A percentile compares a stretch with the other conserved stretches of the same genome.
Conservation (phyloP, 331 rosid genomes). For the Malus hybrid region DNA sequence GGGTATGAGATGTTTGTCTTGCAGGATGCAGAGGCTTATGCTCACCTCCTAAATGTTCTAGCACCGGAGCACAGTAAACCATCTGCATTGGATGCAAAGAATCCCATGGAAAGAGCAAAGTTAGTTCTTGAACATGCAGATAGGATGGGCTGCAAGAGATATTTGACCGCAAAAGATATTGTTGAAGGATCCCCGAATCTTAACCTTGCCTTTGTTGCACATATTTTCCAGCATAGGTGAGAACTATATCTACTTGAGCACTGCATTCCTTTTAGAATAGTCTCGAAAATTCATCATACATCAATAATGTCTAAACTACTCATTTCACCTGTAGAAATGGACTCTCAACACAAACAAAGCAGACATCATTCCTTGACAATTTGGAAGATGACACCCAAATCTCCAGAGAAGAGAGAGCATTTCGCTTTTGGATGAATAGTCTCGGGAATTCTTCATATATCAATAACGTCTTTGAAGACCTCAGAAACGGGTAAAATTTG, state of each 20-base stretch:
- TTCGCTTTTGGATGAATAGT: conserved; percentile 95
- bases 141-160: conserved; percentile 95
- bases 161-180: conserved; percentile 85
- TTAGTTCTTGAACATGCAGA: conserved; percentile 92
- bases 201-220: conserved; percentile 96
- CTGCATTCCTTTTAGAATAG: conserved; percentile 32
- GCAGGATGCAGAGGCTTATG: conserved; percentile 98
- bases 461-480: conserved; percentile 94
- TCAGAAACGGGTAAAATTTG: conserved; percentile 62
- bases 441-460: conserved; percentile 71
- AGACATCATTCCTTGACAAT: conserved; percentile 68
- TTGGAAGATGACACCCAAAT: conserved; percentile 72
- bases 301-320: conserved; percentile 57
- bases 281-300: conserved; percentile 66
- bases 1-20: conserved; percentile 3
- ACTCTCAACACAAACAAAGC: conserved; percentile 72
- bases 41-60: conserved; percentile 84
- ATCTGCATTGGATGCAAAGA: conserved; percentile 66
- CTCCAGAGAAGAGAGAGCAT: conserved; percentile 92
- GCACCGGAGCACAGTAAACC: conserved; percentile 88
- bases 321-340: conserved; percentile 63
- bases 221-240: conserved; percentile 94
- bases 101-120: conserved; percentile 75
- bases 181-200: conserved; percentile 97
- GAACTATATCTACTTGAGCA: conserved; percentile 15